Base-by-base conservation (phyloP, 257 asterid species). In the Scutellaria baicalensis region DNA sequence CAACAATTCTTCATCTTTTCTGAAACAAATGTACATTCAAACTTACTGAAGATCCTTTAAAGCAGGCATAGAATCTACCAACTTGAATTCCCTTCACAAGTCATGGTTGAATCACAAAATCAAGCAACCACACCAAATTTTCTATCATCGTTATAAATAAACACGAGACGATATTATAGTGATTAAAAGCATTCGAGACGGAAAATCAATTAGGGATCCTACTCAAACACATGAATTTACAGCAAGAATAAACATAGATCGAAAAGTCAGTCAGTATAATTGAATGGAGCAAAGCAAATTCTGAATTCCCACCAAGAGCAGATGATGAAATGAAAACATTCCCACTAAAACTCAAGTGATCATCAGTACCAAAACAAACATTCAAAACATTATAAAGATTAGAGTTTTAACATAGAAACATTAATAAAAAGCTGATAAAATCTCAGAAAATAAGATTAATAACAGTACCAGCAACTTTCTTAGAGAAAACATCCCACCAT, bases 401-500 rank as follows among this genome's bases (percentile, higher is more conserved):
- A 27, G 5, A 27, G 5, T 27, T 27, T 27, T 27, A 27, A 2
- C 33, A 47, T 9, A 33, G 59, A 54, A 69, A 77, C 8, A 59
- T 8, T 33, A 57, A 42, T 56, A 13, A 78, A 69, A 47, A 31
- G 56, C 56, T 64, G n/a, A 75, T 36, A 31, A 63, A 63, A 2
- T 17, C 8, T 5, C 33, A 47, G 18, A 64, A 47, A 13, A 6
- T 9, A 17, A 9, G 4, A 33, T 2, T 31, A 5, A 78, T 0
- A 47, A 48, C 54, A 47, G 69, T 82, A 91, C 97, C 85, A 23
- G 84, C 81, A 79, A 78, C 69, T 75, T 42, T 84, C 55, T 68
- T 84, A 44, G 90, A 82, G 5, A 89, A 64, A 64, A 49, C 68
- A 76, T 79, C 85, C 86, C 88, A 92, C 93, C 93, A 92, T 57